phyloP scores from a whole-genome alignment of 257 asterid species.

The Oldenlandia corymbosa region DNA sequence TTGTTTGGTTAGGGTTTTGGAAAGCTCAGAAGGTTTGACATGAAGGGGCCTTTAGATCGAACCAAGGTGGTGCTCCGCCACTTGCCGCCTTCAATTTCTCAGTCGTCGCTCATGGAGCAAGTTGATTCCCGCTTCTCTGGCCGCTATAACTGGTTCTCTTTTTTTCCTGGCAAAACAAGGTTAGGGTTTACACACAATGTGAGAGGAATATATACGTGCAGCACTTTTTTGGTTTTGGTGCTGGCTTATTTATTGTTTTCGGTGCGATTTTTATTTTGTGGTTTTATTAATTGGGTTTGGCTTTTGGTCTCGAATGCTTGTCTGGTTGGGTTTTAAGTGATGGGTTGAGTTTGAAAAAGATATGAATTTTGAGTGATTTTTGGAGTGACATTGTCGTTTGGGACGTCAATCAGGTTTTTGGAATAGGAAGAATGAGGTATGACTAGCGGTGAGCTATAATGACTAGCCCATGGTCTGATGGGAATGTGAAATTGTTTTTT shows the following conservation, averaged over 20 bases:
- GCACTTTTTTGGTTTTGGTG: neutral
- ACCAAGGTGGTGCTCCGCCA: slow-evolving; percentile 98
- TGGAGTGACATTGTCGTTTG: neutral
- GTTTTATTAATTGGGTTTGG: neutral
- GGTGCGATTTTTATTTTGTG: neutral
- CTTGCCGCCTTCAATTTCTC: slow-evolving; percentile 96
- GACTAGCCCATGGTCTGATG: no score
- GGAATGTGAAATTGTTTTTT: neutral
- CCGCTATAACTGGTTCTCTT: slow-evolving; percentile 69
- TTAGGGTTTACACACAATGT: slow-evolving; percentile 24
- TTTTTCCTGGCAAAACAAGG: slow-evolving; percentile 83
- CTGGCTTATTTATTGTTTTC: neutral
- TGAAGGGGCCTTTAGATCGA: slow-evolving; percentile 95
- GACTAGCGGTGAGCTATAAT: no score
- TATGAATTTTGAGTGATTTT: neutral
- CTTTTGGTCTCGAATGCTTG: neutral
- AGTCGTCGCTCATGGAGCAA: slow-evolving; percentile 81
- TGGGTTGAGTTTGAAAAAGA: neutral
- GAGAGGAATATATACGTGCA: neutral
- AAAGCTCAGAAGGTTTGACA: slow-evolving; percentile 28
- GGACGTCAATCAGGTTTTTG: neutral
- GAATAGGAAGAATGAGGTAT: no score
- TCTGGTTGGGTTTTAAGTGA: no score
- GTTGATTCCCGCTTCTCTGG: slow-evolving; percentile 79
- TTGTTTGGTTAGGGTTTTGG: slow-evolving; percentile 56